Conservation (phyloP, 257 asterid species). For the Plantago elongata region DNA sequence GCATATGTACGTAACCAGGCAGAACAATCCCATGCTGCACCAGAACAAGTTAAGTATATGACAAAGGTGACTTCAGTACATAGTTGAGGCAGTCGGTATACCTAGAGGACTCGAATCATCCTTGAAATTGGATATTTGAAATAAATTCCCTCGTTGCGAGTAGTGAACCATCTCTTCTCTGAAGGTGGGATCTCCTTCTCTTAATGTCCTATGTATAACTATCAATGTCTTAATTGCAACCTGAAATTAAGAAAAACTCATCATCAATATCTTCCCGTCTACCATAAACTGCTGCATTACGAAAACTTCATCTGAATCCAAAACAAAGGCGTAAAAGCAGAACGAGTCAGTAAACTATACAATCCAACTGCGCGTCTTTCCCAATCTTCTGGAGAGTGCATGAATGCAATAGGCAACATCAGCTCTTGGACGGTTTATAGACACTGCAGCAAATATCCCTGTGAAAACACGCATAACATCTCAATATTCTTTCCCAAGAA, state of each 20-base stretch:
- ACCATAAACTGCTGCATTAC: neutral
- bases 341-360: conserved; percentile 31
- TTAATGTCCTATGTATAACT: conserved; percentile 70
- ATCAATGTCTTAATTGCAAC: conserved; percentile 78
- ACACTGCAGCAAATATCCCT: conserved; percentile 65
- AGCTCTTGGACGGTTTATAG: conserved; percentile 72
- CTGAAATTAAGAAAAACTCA: conserved; percentile 28
- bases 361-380: conserved; percentile 74
- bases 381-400: conserved; percentile 69
- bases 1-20: conserved; percentile 87
- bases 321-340: neutral
- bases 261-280: neutral
- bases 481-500: neutral
- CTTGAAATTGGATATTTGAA: conserved; percentile 71
- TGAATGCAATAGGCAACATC: conserved; percentile 91
- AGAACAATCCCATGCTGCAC: conserved; percentile 94
- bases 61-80: neutral
- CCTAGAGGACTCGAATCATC: conserved; percentile 84
- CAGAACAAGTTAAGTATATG: conserved; percentile 13
- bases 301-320: neutral
- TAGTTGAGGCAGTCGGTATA: conserved; percentile 17
- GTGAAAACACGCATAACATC: conserved; percentile 4
- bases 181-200: conserved; percentile 86
- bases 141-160: conserved; percentile 62
- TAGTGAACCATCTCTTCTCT: conserved; percentile 59